Evolutionary conservation across 2,329 filamentous ascomycete genomes (phyloP).

Genomic region (Epichloe gansuensis): DNA sequence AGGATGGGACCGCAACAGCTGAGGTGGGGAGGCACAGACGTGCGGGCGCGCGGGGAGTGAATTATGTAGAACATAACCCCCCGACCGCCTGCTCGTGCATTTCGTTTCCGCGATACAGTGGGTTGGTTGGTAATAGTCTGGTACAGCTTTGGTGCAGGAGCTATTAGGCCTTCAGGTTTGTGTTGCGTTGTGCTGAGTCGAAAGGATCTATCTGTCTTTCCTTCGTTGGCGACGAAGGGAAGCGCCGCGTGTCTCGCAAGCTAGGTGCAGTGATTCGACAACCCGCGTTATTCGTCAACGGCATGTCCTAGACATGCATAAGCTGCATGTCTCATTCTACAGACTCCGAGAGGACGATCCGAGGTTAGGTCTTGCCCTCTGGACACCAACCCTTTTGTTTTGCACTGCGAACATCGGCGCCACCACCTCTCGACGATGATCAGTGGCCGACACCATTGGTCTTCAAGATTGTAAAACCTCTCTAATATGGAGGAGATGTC

Average conservation of each 20-base stretch:
- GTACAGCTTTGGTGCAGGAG: background rate
- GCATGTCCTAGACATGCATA: constrained; percentile 23
- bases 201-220: too few relatives aligned
- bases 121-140: background rate
- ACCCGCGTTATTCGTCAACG: constrained; percentile 13
- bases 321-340: constrained; percentile 23
- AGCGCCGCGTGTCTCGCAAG: background rate
- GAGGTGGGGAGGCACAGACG: background rate
- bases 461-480: background rate
- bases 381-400: constrained; percentile 10
- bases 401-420: constrained; percentile 2
- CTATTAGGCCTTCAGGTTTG: background rate
- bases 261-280: background rate
- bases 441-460: background rate
- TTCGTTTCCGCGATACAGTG: background rate
- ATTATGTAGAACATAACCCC: too few relatives aligned
- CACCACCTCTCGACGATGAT: background rate
- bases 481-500: background rate
- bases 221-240: background rate
- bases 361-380: constrained; percentile 12
- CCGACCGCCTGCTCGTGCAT: background rate
- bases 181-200: background rate
- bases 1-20: background rate
- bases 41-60: background rate
- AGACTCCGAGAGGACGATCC: constrained; percentile 23